phyloP scores from a whole-genome alignment of 495 filamentous ascomycete species.

The Symbiotaphrina buchneri region DNA sequence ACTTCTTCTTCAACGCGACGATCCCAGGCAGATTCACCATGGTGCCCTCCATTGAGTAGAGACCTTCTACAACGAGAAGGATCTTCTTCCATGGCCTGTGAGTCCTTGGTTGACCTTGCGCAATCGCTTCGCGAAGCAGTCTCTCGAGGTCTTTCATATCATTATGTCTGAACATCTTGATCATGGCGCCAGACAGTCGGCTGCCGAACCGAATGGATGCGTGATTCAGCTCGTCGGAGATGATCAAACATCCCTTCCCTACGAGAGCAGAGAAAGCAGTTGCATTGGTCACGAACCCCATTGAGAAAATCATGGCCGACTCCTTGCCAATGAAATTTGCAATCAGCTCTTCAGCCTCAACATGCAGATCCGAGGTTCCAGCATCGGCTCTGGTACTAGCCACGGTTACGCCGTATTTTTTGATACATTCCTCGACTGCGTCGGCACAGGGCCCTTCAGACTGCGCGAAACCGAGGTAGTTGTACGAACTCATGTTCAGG shows the following conservation, averaged over 20 bases:
- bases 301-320: slow-evolving; percentile 88
- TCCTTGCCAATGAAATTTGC: slow-evolving; percentile 87
- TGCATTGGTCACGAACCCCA: slow-evolving; percentile 93
- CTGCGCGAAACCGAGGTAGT: slow-evolving; percentile 95
- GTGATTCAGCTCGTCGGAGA: slow-evolving; percentile 95
- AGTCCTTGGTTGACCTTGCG: slow-evolving; percentile 87
- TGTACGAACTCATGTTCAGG: slow-evolving; percentile 96
- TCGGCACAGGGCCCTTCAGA: slow-evolving; percentile 95
- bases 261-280: slow-evolving; percentile 78
- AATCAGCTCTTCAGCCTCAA: slow-evolving; percentile 74
- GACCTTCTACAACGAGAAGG: slow-evolving; percentile 81
- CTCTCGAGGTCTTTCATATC: slow-evolving; percentile 74
- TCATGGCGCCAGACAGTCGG: slow-evolving; percentile 82
- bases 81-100: slow-evolving; percentile 99
- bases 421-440: slow-evolving; percentile 63
- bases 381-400: slow-evolving; percentile 63
- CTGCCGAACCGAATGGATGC: slow-evolving; percentile 90
- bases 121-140: slow-evolving; percentile 72
- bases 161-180: slow-evolving; percentile 92
- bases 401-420: slow-evolving; percentile 61
- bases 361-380: slow-evolving; percentile 68
- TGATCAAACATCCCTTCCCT: slow-evolving; percentile 74
- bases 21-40: slow-evolving; percentile 91
- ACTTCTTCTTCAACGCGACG: slow-evolving; percentile 66
- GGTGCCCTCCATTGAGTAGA: slow-evolving; percentile 98